These are phyloP conservation scores for Hortiboletus flavorubellus DNA, from an alignment of 768 basidiomycete genomes.

Conservation along the genomic window DNA sequence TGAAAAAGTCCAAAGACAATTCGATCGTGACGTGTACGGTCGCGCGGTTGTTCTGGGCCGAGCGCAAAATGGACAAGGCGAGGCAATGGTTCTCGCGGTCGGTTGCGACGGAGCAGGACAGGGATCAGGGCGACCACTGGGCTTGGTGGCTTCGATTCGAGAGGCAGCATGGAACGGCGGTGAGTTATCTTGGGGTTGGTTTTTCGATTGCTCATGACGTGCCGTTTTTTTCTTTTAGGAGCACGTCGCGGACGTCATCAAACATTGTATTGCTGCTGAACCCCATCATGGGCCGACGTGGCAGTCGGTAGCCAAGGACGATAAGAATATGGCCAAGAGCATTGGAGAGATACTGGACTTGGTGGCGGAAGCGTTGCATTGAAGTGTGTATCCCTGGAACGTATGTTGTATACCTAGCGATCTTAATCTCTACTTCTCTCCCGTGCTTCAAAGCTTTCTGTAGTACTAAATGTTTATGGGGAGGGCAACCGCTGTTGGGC, in stretches of 20 bases:
- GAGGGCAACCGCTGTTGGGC: too few species aligned
- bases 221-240: conserved; percentile 38
- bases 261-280: conserved; percentile 68
- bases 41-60: conserved; percentile 90
- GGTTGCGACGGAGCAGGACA: conserved; percentile 48
- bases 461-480: too few species aligned
- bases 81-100: conserved; percentile 90
- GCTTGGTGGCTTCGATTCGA: conserved; percentile 99
- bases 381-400: not conserved
- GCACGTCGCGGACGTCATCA: conserved; percentile 65
- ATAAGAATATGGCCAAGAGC: conserved; percentile 64
- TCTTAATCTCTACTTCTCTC: too few species aligned
- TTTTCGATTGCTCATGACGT: not conserved
- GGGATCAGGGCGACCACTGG: conserved; percentile 87
- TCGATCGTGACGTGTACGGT: conserved; percentile 88
- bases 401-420: not conserved
- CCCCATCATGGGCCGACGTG: conserved; percentile 84
- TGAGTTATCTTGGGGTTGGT: conserved; percentile 31
- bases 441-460: too few species aligned
- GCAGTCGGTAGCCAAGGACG: conserved; percentile 84
- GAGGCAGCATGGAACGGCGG: conserved; percentile 81
- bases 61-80: conserved; percentile 94
- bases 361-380: conserved; percentile 48
- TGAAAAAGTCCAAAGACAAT: conserved; percentile 87
- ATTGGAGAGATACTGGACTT: conserved; percentile 66